These are phyloP conservation scores for Capsicum rhomboideum DNA, from an alignment of 257 asterid species.

Conservation along the genomic window DNA sequence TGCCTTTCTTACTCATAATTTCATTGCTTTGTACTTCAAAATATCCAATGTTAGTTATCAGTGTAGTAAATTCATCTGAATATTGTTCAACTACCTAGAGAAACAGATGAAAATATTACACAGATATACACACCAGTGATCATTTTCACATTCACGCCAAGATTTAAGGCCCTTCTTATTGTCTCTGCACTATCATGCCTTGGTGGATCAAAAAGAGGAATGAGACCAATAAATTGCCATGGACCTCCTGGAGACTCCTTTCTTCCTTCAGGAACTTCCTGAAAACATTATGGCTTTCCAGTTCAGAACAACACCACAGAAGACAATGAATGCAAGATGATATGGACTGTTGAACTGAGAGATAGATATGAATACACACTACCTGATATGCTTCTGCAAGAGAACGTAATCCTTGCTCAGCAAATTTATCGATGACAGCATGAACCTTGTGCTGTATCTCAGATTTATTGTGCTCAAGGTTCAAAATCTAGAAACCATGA, in stretches of 20 bases:
- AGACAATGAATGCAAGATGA: not conserved
- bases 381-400: constrained; percentile 92
- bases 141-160: constrained; percentile 90
- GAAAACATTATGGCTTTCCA: not conserved
- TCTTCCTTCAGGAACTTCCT: constrained; percentile 81
- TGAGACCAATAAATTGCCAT: constrained; percentile 79
- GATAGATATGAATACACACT: not conserved
- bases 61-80: not conserved
- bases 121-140: constrained; percentile 36
- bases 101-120: not conserved
- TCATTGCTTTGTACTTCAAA: not conserved
- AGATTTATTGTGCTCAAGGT: constrained; percentile 60
- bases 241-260: constrained; percentile 83
- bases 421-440: constrained; percentile 74
- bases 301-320: not conserved
- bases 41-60: not conserved
- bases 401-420: constrained; percentile 77
- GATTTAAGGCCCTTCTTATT: constrained; percentile 70
- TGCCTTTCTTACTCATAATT: not conserved
- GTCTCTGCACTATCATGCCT: constrained; percentile 92
- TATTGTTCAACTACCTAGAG: not conserved
- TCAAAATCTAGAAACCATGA: constrained; percentile 42
- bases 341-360: not conserved
- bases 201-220: constrained; percentile 95
- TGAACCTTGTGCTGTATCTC: constrained; percentile 78